Evolutionary conservation across 192 early-diverging fungal species (phyloP).

Genomic region (Coemansia sp.): DNA sequence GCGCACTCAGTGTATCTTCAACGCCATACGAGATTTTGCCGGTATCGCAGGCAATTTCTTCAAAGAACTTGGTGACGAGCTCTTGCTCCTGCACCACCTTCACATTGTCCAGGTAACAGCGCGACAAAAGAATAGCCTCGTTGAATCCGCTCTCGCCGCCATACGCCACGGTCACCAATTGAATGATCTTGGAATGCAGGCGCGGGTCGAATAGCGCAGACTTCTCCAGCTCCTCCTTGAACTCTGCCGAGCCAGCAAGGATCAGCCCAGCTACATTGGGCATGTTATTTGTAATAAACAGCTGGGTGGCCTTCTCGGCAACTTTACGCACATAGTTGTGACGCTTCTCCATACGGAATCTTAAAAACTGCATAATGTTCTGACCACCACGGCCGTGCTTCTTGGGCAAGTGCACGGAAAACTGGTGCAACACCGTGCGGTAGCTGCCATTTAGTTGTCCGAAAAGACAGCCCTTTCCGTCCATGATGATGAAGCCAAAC

Average conservation of each 20-base stretch:
- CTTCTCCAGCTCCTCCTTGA: constrained; percentile 92
- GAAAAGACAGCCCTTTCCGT: constrained; percentile 94
- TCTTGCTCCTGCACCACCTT: constrained; percentile 99
- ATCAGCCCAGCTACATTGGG: constrained; percentile 65
- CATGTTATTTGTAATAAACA: constrained; percentile 89
- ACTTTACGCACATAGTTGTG: constrained; percentile 98
- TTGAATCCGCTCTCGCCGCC: constrained; percentile 99
- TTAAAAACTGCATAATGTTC: constrained; percentile 95
- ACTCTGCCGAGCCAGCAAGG: constrained; percentile 95
- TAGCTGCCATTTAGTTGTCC: constrained; percentile 89
- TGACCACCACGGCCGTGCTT: constrained; percentile 99
- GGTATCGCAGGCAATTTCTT: constrained; percentile 94
- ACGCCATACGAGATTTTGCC: constrained; percentile 97
- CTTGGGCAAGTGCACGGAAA: constrained; percentile 94
- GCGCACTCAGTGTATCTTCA: constrained; percentile 91
- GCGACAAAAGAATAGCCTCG: constrained; percentile 92
- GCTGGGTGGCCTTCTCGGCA: constrained; percentile 86
- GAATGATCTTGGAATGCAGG: constrained; percentile 81
- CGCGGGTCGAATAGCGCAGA: constrained; percentile 93
- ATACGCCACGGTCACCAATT: constrained; percentile 92
- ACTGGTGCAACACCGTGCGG: constrained; percentile 86
- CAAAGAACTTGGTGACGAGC: constrained; percentile 93
- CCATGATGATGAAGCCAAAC: constrained; percentile 98
- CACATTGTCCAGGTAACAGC: constrained; percentile 90
- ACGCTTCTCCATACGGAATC: constrained; percentile 94